A percentile compares a stretch with the other conserved stretches of the same genome.
Evolutionary conservation across 2,329 filamentous ascomycete genomes (phyloP).

Genomic region (Parafenestella ontariensis): DNA sequence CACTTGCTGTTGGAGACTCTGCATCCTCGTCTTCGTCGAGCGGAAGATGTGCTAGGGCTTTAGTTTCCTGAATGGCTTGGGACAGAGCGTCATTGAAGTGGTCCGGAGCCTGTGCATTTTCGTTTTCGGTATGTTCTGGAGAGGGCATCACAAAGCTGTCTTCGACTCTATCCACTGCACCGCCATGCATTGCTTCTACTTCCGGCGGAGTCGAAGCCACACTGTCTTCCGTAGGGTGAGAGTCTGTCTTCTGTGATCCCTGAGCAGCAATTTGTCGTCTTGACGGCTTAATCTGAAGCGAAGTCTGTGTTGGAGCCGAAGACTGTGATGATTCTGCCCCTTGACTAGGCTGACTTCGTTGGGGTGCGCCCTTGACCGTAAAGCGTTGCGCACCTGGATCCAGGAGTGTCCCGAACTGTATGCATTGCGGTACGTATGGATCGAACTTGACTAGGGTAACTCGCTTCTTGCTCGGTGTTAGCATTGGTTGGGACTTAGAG

Average conservation of each 20-base stretch:
- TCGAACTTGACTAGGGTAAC: conserved; percentile 59
- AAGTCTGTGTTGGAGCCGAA: conserved; percentile 37
- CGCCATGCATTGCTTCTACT: conserved; percentile 1
- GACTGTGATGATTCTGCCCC: conserved; percentile 5
- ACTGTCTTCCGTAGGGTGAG: conserved; percentile 46
- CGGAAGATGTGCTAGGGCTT: conserved; percentile 64
- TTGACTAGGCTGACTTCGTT: conserved; percentile 3
- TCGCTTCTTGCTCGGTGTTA: conserved; percentile 35
- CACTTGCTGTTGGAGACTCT: conserved; percentile 31
- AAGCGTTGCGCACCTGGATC: conserved; percentile 68
- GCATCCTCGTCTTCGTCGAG: conserved; percentile 51
- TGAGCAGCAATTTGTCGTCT: conserved; percentile 50
- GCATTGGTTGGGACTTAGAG: background rate
- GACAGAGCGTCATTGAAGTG: conserved; percentile 65
- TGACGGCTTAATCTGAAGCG: conserved; percentile 60
- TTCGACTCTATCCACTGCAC: conserved; percentile 30
- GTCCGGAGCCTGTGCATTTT: background rate
- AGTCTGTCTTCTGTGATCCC: conserved; percentile 46
- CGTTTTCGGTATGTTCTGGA: conserved; percentile 6
- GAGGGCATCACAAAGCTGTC: conserved; percentile 38
- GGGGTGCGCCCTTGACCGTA: conserved; percentile 60
- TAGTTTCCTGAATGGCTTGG: conserved; percentile 68
- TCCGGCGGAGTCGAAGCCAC: conserved; percentile 14
- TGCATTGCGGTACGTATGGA: conserved; percentile 54
- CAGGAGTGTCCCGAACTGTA: conserved; percentile 48